Conservation (phyloP, 2,329 filamentous ascomycete genomes). For the Thermothelomyces thermophilus region DNA sequence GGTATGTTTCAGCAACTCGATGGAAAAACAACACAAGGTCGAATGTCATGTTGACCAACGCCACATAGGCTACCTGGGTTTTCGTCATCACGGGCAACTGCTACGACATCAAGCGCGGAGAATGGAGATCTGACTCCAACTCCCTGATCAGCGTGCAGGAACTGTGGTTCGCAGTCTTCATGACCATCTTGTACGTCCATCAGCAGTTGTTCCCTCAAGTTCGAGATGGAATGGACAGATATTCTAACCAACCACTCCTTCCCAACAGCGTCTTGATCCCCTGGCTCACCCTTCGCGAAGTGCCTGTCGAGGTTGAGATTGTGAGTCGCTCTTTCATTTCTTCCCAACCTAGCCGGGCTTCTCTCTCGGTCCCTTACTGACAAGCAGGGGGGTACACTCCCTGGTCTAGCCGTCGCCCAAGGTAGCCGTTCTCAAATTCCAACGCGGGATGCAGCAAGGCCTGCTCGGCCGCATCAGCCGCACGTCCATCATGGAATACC, state of each 20-base stretch:
- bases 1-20: background rate
- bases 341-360: background rate
- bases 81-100: conserved; percentile 35
- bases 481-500: conserved; percentile 38
- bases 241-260: conserved; percentile 11
- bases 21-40: background rate
- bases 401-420: conserved; percentile 33
- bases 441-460: conserved; percentile 37
- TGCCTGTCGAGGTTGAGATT: conserved; percentile 35
- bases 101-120: conserved; percentile 31
- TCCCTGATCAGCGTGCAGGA: conserved; percentile 33
- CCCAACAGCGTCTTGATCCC: conserved; percentile 33
- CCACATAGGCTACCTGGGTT: conserved; percentile 31
- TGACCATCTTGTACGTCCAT: conserved; percentile 33
- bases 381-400: background rate
- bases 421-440: conserved; percentile 34
- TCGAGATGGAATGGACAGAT: too few species aligned
- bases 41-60: background rate
- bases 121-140: conserved; percentile 31
- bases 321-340: conserved; percentile 22
- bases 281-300: conserved; percentile 35
- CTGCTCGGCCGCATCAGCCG: conserved; percentile 36
- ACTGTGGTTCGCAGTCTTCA: conserved; percentile 37
- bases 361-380: too few species aligned
- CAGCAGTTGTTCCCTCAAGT: background rate